Percentiles rank a stretch among this genome's conserved stretches.
phyloP scores from a whole-genome alignment of 495 filamentous ascomycete genomes.

The Podospora didyma region DNA sequence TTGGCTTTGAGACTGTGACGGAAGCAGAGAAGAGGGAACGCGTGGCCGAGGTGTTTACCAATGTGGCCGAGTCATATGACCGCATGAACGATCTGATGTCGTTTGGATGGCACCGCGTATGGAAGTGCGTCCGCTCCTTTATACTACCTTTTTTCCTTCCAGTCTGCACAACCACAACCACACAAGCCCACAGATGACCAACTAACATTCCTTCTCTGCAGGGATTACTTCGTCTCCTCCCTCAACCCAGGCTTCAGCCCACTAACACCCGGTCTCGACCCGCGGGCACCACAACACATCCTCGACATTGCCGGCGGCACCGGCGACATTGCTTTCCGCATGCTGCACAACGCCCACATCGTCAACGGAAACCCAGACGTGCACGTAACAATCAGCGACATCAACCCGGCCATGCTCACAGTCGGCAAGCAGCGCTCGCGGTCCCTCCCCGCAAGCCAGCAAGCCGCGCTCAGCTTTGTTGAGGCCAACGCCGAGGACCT shows the following conservation, averaged over 20 bases:
- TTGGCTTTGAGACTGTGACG: constrained; percentile 86
- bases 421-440: constrained; percentile 76
- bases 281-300: constrained; percentile 58
- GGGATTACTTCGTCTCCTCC: constrained; percentile 88
- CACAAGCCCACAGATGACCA: too few species aligned
- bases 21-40: constrained; percentile 66
- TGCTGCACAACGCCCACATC: constrained; percentile 82
- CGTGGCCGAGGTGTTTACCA: constrained; percentile 89
- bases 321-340: constrained; percentile 95
- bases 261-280: constrained; percentile 28
- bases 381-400: constrained; percentile 85
- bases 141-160: background rate
- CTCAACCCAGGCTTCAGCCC: constrained; percentile 79
- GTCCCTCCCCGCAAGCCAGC: constrained; percentile 39
- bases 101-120: constrained; percentile 90
- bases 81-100: constrained; percentile 99
- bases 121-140: constrained; percentile 58
- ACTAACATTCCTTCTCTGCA: constrained; percentile 19
- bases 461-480: constrained; percentile 63
- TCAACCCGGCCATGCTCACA: constrained; percentile 89
- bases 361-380: constrained; percentile 77
- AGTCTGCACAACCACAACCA: too few species aligned
- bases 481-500: constrained; percentile 88
- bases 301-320: constrained; percentile 97
- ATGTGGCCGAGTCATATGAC: constrained; percentile 86